Conservation (phyloP, 2,329 filamentous ascomycete genomes). For the Elsinoe ampelina region DNA sequence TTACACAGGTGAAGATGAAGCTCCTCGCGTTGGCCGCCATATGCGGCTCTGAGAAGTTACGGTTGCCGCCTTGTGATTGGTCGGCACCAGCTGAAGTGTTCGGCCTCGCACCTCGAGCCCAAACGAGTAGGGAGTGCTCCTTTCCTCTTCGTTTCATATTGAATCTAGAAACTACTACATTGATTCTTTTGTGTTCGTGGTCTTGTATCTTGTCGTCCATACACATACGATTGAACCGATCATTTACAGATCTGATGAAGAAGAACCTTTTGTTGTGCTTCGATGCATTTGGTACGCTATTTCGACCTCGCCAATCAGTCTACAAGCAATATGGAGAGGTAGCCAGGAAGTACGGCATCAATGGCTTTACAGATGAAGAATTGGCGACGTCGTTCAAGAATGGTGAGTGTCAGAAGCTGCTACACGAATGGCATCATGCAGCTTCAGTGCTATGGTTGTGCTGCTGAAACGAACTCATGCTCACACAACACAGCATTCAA, state of each 20-base stretch:
- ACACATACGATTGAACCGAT: neutral
- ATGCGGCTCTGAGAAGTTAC: too few relatives aligned
- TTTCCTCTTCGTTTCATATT: too few relatives aligned
- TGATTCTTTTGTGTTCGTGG: neutral
- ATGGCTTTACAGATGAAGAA: constrained; percentile 34
- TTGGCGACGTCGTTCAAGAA: constrained; percentile 33
- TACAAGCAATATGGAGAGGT: constrained; percentile 46
- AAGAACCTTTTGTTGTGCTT: constrained; percentile 50
- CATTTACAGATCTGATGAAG: constrained; percentile 12
- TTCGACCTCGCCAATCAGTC: constrained; percentile 43
- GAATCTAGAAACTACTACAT: neutral
- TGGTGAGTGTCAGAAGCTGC: constrained; percentile 23
- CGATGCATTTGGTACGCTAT: constrained; percentile 58
- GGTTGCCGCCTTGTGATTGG: too few relatives aligned
- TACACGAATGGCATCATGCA: neutral
- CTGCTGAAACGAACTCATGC: neutral
- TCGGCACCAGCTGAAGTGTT: too few relatives aligned
- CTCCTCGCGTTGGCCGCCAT: too few relatives aligned
- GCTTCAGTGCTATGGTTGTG: too few relatives aligned
- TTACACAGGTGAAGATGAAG: too few relatives aligned
- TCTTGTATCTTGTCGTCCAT: too few relatives aligned
- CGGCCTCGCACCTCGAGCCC: too few relatives aligned
- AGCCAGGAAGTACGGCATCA: constrained; percentile 43
- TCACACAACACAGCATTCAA: constrained; percentile 36
- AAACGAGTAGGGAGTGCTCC: too few relatives aligned